Base-by-base conservation (phyloP, 1,284 basidiomycete genomes). In the Malassezia psittaci region DNA sequence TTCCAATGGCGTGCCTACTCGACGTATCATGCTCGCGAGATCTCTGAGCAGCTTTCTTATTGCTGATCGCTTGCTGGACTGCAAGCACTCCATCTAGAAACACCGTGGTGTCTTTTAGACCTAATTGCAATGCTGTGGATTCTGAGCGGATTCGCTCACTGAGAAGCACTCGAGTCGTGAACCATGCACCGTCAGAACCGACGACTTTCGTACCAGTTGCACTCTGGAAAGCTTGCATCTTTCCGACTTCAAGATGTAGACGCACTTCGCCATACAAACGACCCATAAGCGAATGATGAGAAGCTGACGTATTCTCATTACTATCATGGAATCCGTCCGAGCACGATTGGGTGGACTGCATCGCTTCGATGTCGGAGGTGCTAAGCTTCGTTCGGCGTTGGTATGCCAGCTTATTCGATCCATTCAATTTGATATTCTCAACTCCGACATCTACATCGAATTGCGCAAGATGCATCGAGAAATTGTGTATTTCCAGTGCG, bases 401-500 rank as follows among this genome's bases (percentile, higher is more conserved):
- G 69, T 60, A 10, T 60, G 62, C 5, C 54, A 57, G 45, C 3
- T 34, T 13, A 13, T 38, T 44, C 5, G 39, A 8, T 15, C 49
- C 55, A 18, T 45, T 45, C 21, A 48, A 39, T 32, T 8, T 6
- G 19, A 48, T 18, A 32, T 34, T 19, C 9, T 41, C 49, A 7
- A 52, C 2, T n/a, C 9, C 13, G 16, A 44, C 41, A 1, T 62
- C 64, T 4, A 64, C 43, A 34, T 65, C 65, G 3, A 57, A 59
- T 36, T 67, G 67, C 18, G 63, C 48, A 5, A 66, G 34, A 35
- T 60, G 62, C 19, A 72, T 40, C 40, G 65, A 63, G 40, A 66
- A 51, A 16, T 64, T 56, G 32, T 62, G 61, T 10, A 73, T 48
- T 29, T 72, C 62, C 50, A 74, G 44, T 9, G 66, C 69, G 39